A percentile compares a stretch with the other conserved stretches of the same genome.
Evolutionary conservation across 2,329 filamentous ascomycete species (phyloP).

Genomic region (Fusarium albosuccineum): DNA sequence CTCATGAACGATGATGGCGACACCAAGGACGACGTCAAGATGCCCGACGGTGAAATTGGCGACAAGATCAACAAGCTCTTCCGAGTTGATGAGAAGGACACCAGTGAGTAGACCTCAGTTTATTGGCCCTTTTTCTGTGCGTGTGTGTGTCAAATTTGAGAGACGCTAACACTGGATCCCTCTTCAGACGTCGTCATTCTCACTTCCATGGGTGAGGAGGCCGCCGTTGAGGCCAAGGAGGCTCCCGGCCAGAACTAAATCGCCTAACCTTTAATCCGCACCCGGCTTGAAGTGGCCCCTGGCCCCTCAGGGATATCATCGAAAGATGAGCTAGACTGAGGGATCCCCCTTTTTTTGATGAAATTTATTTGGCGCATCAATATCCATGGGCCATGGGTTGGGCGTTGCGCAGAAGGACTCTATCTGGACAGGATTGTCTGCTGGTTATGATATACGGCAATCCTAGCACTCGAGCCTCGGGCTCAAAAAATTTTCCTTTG

Average conservation of each 20-base stretch:
- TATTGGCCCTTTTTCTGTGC: too few species aligned
- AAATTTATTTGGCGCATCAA: constrained; percentile 51
- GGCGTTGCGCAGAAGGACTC: constrained; percentile 56
- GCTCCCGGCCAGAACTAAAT: constrained; percentile 67
- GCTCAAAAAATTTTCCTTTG: constrained; percentile 54
- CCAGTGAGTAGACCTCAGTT: constrained; percentile 74
- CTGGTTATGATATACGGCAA: constrained; percentile 51
- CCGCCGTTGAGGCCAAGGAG: constrained; percentile 94
- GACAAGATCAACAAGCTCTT: constrained; percentile 88
- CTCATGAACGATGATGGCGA: constrained; percentile 89
- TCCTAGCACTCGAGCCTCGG: constrained; percentile 34
- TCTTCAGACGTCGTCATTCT: constrained; percentile 86
- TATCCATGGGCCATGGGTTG: constrained; percentile 55
- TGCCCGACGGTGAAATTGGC: constrained; percentile 90
- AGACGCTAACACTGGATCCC: constrained; percentile 23
- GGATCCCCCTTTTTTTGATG: constrained; percentile 50
- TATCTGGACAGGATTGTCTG: constrained; percentile 61
- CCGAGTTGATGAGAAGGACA: constrained; percentile 87
- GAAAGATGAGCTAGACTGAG: constrained; percentile 41
- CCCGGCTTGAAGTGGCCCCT: constrained; percentile 44
- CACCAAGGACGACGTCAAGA: constrained; percentile 94
- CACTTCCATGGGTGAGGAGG: constrained; percentile 96
- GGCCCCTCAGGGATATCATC: constrained; percentile 44
- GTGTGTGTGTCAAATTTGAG: neutral
- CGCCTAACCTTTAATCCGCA: constrained; percentile 36